These are phyloP conservation scores for Dioszegia aurantiaca DNA, from an alignment of 768 basidiomycete species.

Conservation along the genomic window DNA sequence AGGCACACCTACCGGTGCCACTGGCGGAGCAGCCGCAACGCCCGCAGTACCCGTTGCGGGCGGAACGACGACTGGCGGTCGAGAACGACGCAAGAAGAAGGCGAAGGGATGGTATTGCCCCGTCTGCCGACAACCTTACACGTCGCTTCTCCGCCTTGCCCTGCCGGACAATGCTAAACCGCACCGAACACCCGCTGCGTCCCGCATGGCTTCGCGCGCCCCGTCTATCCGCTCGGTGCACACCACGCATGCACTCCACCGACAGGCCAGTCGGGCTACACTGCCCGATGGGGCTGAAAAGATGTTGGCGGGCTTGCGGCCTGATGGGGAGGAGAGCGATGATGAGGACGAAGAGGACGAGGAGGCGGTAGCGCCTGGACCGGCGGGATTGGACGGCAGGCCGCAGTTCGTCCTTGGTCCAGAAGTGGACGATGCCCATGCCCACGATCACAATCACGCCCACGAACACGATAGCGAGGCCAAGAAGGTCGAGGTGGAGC, in stretches of 20 bases:
- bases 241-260: constrained; percentile 9
- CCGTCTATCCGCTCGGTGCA: constrained; percentile 28
- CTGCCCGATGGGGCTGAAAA: constrained; percentile 51
- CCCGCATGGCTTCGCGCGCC: constrained; percentile 31
- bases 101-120: constrained; percentile 98
- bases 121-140: constrained; percentile 91
- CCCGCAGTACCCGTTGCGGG: constrained; percentile 37
- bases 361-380: constrained; percentile 21
- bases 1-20: constrained; percentile 31
- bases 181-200: constrained; percentile 19
- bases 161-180: constrained; percentile 43
- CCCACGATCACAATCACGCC: too few relatives aligned
- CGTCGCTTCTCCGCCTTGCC: constrained; percentile 78
- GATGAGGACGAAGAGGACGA: constrained; percentile 37
- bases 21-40: background rate
- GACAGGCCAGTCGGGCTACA: constrained; percentile 26
- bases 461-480: background rate
- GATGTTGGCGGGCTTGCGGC: constrained; percentile 49
- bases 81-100: constrained; percentile 74
- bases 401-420: constrained; percentile 43
- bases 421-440: constrained; percentile 25
- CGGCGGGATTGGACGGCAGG: constrained; percentile 10
- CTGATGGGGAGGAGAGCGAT: constrained; percentile 21
- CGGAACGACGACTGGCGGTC: constrained; percentile 51
- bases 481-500: constrained; percentile 24